Percentiles rank a stretch among this genome's conserved stretches.
Conservation (phyloP, 768 basidiomycete genomes). For the Boletus speciosus region DNA sequence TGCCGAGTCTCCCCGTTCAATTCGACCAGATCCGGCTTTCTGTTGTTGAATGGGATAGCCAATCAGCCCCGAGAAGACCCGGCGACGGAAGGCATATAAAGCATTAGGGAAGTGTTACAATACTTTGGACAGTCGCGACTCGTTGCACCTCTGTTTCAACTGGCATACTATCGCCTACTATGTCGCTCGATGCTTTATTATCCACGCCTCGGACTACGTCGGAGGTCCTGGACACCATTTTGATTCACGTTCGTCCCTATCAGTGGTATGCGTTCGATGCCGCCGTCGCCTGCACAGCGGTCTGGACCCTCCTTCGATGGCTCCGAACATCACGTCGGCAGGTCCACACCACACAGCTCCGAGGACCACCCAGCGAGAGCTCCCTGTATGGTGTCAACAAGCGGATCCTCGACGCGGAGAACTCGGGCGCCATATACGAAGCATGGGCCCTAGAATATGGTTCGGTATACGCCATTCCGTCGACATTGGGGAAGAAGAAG, state of each 20-base stretch:
- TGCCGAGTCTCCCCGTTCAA: too few relatives aligned
- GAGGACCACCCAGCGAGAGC: constrained; percentile 17
- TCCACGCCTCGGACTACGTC: neutral
- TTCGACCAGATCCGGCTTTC: too few relatives aligned
- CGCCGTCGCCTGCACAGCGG: neutral
- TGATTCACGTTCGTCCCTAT: neutral
- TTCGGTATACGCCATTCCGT: constrained; percentile 13
- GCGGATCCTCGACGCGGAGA: neutral
- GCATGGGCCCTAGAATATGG: constrained; percentile 21
- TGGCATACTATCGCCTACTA: neutral
- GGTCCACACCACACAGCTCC: constrained; percentile 8
- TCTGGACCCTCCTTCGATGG: constrained; percentile 7
- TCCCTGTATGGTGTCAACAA: constrained; percentile 17
- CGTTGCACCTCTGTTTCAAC: neutral
- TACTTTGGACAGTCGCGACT: too few relatives aligned
- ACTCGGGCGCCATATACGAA: constrained; percentile 16
- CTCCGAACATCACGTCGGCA: constrained; percentile 30
- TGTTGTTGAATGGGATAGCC: too few relatives aligned
- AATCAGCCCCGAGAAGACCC: neutral
- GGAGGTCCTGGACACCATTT: neutral
- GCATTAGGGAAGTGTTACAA: neutral
- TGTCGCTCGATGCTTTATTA: neutral
- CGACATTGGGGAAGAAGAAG: constrained; percentile 4
- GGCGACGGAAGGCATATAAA: neutral
- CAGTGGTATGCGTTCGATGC: neutral